Conservation (phyloP, 2,329 filamentous ascomycete genomes). For the Albophoma yamanashiensis region DNA sequence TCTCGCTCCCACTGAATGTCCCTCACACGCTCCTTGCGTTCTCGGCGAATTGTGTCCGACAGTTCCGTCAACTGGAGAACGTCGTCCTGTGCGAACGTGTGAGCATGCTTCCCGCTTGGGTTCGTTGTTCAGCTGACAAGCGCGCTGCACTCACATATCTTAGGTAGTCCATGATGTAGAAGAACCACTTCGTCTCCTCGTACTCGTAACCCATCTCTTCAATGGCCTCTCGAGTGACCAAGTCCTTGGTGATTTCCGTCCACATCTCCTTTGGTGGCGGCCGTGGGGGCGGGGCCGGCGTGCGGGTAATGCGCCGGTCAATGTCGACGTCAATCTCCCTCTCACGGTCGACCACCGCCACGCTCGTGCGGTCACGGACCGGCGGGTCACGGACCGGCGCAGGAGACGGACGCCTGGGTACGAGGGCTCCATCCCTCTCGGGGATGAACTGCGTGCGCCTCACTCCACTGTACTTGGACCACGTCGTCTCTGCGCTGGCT, state of each 20-base stretch:
- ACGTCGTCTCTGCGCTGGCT: conserved; percentile 64
- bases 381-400: conserved; percentile 19
- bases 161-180: conserved; percentile 87
- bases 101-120: conserved; percentile 12
- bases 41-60: conserved; percentile 69
- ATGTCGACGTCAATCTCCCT: conserved; percentile 40
- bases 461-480: conserved; percentile 71
- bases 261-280: conserved; percentile 60
- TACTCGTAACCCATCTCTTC: conserved; percentile 76
- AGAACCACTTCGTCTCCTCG: conserved; percentile 82
- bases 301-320: conserved; percentile 35
- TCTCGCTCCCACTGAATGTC: conserved; percentile 50
- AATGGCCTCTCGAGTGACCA: conserved; percentile 80
- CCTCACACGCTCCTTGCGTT: conserved; percentile 38
- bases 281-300: conserved; percentile 21
- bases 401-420: conserved; percentile 16
- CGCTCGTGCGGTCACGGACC: conserved; percentile 29
- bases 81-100: conserved; percentile 55
- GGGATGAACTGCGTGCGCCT: conserved; percentile 64
- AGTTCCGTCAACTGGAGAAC: conserved; percentile 74
- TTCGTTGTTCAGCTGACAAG: background rate
- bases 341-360: conserved; percentile 35
- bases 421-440: conserved; percentile 43
- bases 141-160: conserved; percentile 56
- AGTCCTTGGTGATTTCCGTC: conserved; percentile 94